Conservation (phyloP, 1,284 basidiomycete genomes). For the Cryptococcus depauperatus region DNA sequence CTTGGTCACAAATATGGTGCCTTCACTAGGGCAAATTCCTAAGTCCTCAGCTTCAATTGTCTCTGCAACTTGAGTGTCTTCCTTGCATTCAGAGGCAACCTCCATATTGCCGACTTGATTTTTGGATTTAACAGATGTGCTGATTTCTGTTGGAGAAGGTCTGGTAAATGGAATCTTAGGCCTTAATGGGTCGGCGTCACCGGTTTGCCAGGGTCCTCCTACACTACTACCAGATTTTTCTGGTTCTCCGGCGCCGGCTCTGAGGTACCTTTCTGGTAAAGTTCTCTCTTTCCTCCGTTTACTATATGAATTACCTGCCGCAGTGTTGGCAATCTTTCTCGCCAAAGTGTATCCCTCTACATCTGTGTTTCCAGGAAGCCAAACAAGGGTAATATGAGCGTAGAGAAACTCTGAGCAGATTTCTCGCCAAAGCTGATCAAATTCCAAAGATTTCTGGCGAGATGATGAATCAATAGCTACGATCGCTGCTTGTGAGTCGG, state of each 20-base stretch:
- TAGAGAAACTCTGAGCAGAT: constrained; percentile 36
- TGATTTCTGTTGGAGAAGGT: no score
- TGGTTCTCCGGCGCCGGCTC: constrained; percentile 32
- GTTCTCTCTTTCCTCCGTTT: constrained; percentile 35
- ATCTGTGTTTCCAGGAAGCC: constrained; percentile 34
- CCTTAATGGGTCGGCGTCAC: constrained; percentile 37
- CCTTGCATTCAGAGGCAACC: neutral
- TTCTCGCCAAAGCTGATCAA: constrained; percentile 35
- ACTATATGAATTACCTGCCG: constrained; percentile 36
- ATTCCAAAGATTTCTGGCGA: constrained; percentile 34
- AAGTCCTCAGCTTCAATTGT: constrained; percentile 13
- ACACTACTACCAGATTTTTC: constrained; percentile 28
- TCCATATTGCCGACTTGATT: neutral
- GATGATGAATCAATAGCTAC: constrained; percentile 40
- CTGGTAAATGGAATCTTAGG: constrained; percentile 30
- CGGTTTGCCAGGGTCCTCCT: constrained; percentile 39
- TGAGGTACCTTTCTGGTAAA: constrained; percentile 27
- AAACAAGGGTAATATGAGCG: constrained; percentile 39
- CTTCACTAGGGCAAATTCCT: constrained; percentile 19
- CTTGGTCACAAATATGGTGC: constrained; percentile 38
- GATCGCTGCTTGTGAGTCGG: constrained; percentile 41
- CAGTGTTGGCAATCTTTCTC: constrained; percentile 41
- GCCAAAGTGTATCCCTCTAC: constrained; percentile 40
- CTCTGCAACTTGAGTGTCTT: neutral
- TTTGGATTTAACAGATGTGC: no score